phyloP scores from a whole-genome alignment of 169 alveolate genomes.

The Cryptosporidium ryanae region DNA sequence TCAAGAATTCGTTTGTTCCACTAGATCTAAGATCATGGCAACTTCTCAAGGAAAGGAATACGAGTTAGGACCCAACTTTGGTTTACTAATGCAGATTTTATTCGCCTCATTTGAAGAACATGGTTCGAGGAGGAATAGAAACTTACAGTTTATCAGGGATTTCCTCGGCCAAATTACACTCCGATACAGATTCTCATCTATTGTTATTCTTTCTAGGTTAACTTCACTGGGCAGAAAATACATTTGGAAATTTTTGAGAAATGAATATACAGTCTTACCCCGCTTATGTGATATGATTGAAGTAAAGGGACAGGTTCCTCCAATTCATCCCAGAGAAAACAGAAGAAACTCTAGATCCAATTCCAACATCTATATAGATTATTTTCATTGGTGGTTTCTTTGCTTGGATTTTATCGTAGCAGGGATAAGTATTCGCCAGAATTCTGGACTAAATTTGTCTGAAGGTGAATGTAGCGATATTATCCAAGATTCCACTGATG shows the following conservation, averaged over 20 bases:
- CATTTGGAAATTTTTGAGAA: conserved; percentile 32
- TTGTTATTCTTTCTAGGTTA: conserved; percentile 16
- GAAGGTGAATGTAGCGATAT: conserved; percentile 5
- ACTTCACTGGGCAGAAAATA: background rate
- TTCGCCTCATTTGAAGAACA: conserved; percentile 20
- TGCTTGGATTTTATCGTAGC: conserved; percentile 43
- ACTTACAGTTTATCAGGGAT: conserved; percentile 51
- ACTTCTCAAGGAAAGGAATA: conserved; percentile 49
- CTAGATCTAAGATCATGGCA: conserved; percentile 13
- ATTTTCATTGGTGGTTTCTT: conserved; percentile 74
- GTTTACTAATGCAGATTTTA: conserved; percentile 10
- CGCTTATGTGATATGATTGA: conserved; percentile 36
- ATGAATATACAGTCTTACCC: conserved; percentile 29
- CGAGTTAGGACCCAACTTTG: conserved; percentile 51
- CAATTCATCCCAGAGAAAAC: conserved; percentile 1
- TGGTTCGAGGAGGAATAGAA: background rate
- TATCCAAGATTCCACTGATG: conserved; percentile 9
- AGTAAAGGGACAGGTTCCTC: background rate
- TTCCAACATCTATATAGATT: conserved; percentile 17
- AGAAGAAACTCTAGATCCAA: background rate
- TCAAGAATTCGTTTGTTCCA: conserved; percentile 15
- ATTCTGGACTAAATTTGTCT: conserved; percentile 11
- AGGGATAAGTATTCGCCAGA: conserved; percentile 36
- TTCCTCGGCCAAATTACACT: conserved; percentile 34
- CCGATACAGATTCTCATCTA: conserved; percentile 43